Conservation (phyloP, 305 asterid species). For the Nicotiana rustica region DNA sequence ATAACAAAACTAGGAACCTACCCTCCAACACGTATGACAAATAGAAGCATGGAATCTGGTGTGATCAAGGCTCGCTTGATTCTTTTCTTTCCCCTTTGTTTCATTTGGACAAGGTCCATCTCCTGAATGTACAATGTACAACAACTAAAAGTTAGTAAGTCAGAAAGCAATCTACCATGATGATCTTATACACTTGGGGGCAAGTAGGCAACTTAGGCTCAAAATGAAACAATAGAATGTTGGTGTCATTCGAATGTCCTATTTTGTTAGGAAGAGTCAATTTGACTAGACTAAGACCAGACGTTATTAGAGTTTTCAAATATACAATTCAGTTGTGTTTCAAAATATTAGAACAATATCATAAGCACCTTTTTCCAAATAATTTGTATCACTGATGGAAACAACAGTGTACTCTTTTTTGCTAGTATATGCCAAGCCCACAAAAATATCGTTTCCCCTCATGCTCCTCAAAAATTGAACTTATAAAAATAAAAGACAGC, state of each 20-base stretch:
- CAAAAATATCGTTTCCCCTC: background rate
- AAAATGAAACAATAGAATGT: background rate
- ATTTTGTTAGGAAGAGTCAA: background rate
- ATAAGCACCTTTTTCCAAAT: background rate
- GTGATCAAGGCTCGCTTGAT: conserved; percentile 38
- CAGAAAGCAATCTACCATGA: background rate
- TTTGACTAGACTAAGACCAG: background rate
- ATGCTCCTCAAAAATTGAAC: background rate
- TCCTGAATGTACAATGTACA: conserved; percentile 53
- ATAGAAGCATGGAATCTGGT: conserved; percentile 66
- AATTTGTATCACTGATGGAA: background rate
- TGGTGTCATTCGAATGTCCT: background rate
- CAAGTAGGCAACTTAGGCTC: background rate
- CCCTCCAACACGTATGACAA: conserved; percentile 88
- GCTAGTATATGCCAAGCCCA: conserved; percentile 4
- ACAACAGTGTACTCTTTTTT: background rate
- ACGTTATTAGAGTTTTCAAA: background rate
- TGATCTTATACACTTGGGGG: background rate
- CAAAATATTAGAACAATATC: background rate
- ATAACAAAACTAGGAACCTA: conserved; percentile 41
- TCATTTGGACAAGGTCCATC: conserved; percentile 82
- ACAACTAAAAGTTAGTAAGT: background rate
- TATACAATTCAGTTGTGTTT: background rate
- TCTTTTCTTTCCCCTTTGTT: conserved; percentile 65
- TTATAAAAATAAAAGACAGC: background rate